Evolutionary conservation across 129 eudicot genomes (phyloP), one percentile per base, ranked within the genome.

Genomic region (Flaveria linearis): DNA sequence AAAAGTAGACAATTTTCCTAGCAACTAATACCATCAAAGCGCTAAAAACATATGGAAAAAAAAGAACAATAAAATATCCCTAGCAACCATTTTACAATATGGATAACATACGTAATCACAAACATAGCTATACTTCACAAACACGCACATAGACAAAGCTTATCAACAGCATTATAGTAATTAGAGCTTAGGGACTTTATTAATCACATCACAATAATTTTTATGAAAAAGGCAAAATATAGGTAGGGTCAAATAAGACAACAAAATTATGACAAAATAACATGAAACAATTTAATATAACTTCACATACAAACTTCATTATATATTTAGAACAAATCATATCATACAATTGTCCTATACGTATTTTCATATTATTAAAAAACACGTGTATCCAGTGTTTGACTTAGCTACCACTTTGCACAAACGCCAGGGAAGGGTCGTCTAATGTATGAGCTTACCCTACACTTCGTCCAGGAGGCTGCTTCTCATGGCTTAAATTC

Each of bases 171-270:
- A 28, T 28, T 28, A 28, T 2, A 28, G 30, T 28, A 28, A 78
- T 78, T 71, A 60, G 22, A 36, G 8, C 66, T 23, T 43, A 69
- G 3, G 9, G 46, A 43, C 69, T 78, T 69, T 18, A 69, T 69
- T 39, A 77, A 28, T 28, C 30, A 28, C 30, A 28, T 28, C 30
- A 28, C 30, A 20, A 20, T 0, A 18, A 18, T 18, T 17, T 53
- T 17, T 2, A 9, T n/a, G 7, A n/a, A 22, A 8, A 14, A 6
- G 60, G 5, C 9, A 53, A 53, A 50, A 50, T 50, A 50, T 12
- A 16, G 56, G n/a, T 3, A 16, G 56, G 18, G 47, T 53, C 22
- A 53, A 53, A n/a, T 20, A 53, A 53, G 1, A 5, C 60, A 53
- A 53, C 60, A 16, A 17, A 3, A 53, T 16, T 1, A 53, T 16